Conservation (phyloP, 2,329 filamentous ascomycete species). For the Plenodomus biglobosus region DNA sequence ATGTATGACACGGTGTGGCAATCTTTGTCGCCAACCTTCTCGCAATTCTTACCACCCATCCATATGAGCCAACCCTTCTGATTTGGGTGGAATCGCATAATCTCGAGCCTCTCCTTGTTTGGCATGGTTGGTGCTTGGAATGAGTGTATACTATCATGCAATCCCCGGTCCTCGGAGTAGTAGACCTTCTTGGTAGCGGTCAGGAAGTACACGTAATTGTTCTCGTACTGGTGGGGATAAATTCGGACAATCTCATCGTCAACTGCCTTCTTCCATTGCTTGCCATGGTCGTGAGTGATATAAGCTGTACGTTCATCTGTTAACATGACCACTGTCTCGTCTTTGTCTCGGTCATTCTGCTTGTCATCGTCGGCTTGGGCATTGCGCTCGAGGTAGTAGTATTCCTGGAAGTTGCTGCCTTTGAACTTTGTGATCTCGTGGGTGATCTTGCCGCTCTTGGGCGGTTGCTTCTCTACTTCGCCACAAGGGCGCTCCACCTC, state of each 20-base stretch:
- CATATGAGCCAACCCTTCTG: slow-evolving; percentile 85
- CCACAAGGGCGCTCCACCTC: slow-evolving; percentile 72
- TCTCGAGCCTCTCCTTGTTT: slow-evolving; percentile 53
- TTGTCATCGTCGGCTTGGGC: slow-evolving; percentile 71
- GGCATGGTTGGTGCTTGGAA: slow-evolving; percentile 70
- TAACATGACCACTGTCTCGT: slow-evolving; percentile 72
- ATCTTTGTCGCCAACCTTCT: slow-evolving; percentile 51
- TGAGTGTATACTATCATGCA: slow-evolving; percentile 62
- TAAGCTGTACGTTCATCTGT: slow-evolving; percentile 64
- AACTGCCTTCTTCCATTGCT: slow-evolving; percentile 76
- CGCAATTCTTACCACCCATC: slow-evolving; percentile 72
- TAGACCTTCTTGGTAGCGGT: slow-evolving; percentile 68
- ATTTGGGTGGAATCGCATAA: slow-evolving; percentile 79
- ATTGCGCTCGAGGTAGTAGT: slow-evolving; percentile 77
- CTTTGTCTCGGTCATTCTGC: slow-evolving; percentile 60
- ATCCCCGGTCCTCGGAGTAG: slow-evolving; percentile 79
- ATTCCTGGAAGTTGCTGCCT: slow-evolving; percentile 57
- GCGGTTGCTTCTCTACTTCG: slow-evolving; percentile 56
- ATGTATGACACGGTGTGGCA: slow-evolving; percentile 77
- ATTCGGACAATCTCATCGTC: slow-evolving; percentile 71
- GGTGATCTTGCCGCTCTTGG: slow-evolving; percentile 67
- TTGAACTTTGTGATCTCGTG: slow-evolving; percentile 65
- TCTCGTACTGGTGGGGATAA: slow-evolving; percentile 76
- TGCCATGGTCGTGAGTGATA: slow-evolving; percentile 83
- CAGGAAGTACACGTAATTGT: slow-evolving; percentile 84